Percentiles rank a stretch among this genome's conserved stretches.
Evolutionary conservation across 1,284 basidiomycete species (phyloP).

Genomic region (Trametes sp.): DNA sequence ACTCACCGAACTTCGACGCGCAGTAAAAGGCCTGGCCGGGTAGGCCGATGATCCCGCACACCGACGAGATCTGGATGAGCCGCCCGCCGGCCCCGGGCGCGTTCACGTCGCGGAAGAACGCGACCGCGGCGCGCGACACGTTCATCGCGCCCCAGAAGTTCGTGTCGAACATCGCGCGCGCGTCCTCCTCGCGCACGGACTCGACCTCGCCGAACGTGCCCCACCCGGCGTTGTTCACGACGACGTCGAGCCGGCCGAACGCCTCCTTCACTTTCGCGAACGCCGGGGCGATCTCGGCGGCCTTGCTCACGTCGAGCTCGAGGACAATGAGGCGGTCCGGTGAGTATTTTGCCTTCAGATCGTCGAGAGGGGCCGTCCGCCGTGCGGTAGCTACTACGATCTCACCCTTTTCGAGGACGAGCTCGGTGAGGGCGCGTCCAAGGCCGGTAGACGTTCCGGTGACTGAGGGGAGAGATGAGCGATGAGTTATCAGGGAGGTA

Average conservation of each 20-base stretch:
- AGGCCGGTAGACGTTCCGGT: constrained; percentile 45
- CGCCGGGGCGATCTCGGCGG: constrained; percentile 40
- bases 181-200: constrained; percentile 32
- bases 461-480: constrained; percentile 28
- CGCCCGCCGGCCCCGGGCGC: constrained; percentile 17
- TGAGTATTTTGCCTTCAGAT: constrained; percentile 33
- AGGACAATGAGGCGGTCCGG: constrained; percentile 45
- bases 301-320: constrained; percentile 49
- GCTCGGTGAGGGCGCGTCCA: constrained; percentile 38
- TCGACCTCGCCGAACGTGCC: constrained; percentile 45
- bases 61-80: constrained; percentile 23
- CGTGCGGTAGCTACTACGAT: constrained; percentile 44
- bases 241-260: constrained; percentile 52
- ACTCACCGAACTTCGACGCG: constrained; percentile 21
- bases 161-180: constrained; percentile 43
- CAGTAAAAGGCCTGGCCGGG: constrained; percentile 13
- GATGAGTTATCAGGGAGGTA: neutral
- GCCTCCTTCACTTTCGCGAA: constrained; percentile 43
- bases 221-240: constrained; percentile 53
- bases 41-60: constrained; percentile 6
- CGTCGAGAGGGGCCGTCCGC: constrained; percentile 34
- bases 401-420: constrained; percentile 40
- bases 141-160: constrained; percentile 48
- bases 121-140: constrained; percentile 44
- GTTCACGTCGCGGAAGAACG: constrained; percentile 48